phyloP scores from a whole-genome alignment of 441 rosid species.

The Corymbia calophylla region DNA sequence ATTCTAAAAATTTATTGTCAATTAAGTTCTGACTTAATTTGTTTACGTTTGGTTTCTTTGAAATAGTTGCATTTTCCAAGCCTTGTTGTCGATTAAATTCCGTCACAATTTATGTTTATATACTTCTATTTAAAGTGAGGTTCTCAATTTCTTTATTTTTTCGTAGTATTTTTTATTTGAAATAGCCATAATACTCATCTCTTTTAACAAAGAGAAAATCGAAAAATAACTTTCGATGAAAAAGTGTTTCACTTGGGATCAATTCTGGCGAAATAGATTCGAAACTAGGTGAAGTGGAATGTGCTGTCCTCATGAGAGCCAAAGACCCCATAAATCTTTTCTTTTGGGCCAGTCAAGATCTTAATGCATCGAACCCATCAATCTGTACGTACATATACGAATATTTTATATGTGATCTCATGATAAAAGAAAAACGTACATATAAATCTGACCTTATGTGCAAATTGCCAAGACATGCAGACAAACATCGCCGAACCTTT shows the following conservation, averaged over 20 bases:
- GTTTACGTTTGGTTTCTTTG: too few species aligned
- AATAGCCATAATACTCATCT: fast-evolving
- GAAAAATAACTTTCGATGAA: neutral
- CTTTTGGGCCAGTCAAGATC: neutral
- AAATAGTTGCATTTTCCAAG: too few species aligned
- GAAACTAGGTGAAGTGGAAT: neutral
- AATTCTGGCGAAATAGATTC: too few species aligned
- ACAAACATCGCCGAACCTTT: neutral
- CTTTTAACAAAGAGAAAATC: too few species aligned
- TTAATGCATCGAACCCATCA: neutral
- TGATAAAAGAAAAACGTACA: neutral
- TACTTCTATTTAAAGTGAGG: too few species aligned
- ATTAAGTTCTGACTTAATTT: too few species aligned
- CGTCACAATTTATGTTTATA: too few species aligned
- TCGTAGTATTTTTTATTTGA: too few species aligned
- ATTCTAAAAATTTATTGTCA: neutral
- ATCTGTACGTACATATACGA: neutral
- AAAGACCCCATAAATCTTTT: neutral
- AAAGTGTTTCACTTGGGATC: too few species aligned
- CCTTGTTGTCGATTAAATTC: too few species aligned
- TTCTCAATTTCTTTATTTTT: too few species aligned
- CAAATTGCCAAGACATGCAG: neutral
- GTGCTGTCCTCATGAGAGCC: neutral
- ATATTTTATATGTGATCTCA: neutral
- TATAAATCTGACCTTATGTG: neutral